These are phyloP conservation scores for Austroboletus novae-zelandiae DNA, from an alignment of 1,284 basidiomycete species.

Conservation along the genomic window DNA sequence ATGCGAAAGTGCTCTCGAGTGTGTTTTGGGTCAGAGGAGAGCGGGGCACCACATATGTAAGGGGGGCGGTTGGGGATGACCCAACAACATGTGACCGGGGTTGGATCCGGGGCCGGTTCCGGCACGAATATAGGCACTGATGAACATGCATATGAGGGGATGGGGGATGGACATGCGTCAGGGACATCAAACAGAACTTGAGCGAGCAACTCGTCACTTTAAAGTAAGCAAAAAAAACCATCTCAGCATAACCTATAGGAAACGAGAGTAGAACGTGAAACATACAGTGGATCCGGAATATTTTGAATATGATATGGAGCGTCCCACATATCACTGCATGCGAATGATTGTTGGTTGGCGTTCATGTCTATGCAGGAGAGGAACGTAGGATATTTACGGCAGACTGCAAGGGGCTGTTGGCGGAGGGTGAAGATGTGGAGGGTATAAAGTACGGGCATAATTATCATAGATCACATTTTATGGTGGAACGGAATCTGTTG, in stretches of 20 bases:
- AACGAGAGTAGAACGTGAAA: neutral
- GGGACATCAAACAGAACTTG: slow-evolving; percentile 7
- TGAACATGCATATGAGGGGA: too few species aligned
- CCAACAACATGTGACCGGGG: slow-evolving; percentile 9
- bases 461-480: too few species aligned
- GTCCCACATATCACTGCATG: neutral
- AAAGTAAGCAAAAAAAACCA: neutral
- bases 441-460: too few species aligned
- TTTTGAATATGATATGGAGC: neutral
- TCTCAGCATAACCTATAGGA: neutral
- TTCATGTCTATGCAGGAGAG: too few species aligned
- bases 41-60: slow-evolving; percentile 8
- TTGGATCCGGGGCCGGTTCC: neutral
- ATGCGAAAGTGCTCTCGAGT: slow-evolving; percentile 15
- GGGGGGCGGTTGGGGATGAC: neutral
- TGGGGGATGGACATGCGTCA: neutral
- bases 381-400: too few species aligned
- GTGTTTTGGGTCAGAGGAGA: slow-evolving; percentile 7
- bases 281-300: neutral
- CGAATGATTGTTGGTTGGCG: too few species aligned
- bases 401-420: too few species aligned
- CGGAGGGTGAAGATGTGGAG: too few species aligned
- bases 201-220: slow-evolving; percentile 19
- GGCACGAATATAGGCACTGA: neutral
- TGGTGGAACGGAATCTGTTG: too few species aligned